Conservation (phyloP, 2,329 filamentous ascomycete genomes). For the Hypoxylon sp. region DNA sequence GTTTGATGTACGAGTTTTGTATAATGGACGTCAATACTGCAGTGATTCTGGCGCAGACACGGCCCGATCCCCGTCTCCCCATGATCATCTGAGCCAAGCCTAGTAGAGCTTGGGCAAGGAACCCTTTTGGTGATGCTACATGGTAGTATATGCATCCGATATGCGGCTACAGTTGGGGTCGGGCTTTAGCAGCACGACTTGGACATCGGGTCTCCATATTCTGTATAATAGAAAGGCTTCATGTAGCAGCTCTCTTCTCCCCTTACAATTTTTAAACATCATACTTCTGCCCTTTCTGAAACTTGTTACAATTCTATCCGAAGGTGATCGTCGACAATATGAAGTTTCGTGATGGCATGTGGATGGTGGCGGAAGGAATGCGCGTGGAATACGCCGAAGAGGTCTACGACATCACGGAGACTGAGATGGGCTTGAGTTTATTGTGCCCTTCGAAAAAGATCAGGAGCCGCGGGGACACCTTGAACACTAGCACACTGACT, state of each 20-base stretch:
- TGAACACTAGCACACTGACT: conserved; percentile 68
- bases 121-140: conserved; percentile 19
- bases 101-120: conserved; percentile 6
- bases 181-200: conserved; percentile 12
- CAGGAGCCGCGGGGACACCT: conserved; percentile 65
- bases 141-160: conserved; percentile 26
- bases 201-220: conserved; percentile 17
- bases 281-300: background rate
- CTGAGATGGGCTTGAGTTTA: conserved; percentile 64
- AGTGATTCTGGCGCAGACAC: conserved; percentile 40
- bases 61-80: conserved; percentile 44
- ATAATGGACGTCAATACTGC: conserved; percentile 7
- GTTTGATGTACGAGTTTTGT: conserved; percentile 18
- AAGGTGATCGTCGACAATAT: conserved; percentile 53
- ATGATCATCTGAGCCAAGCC: conserved; percentile 19
- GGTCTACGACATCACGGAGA: conserved; percentile 65
- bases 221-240: conserved; percentile 10
- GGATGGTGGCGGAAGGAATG: conserved; percentile 72
- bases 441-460: conserved; percentile 71
- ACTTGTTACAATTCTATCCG: background rate
- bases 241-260: background rate
- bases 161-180: conserved; percentile 32
- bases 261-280: background rate
- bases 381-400: conserved; percentile 76
- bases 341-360: conserved; percentile 77